Base-by-base conservation (phyloP, 345 rosid species). In the Jatropha curcas region DNA sequence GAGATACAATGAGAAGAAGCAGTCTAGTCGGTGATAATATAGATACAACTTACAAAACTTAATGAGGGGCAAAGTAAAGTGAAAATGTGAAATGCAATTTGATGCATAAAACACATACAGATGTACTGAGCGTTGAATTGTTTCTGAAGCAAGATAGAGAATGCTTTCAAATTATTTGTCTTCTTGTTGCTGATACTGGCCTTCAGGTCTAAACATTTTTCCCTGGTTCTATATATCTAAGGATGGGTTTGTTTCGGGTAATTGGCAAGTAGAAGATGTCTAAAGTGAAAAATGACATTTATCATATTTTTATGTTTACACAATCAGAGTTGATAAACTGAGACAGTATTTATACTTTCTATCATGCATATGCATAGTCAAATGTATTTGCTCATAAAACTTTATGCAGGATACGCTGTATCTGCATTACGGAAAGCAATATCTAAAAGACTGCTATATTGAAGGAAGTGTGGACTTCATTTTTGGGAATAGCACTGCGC, bases 391-490 rank as follows among this genome's bases (percentile, higher is more conserved):
- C 70, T 69, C 28, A 59, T 52, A 51, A 55, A 66, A 33, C 66
- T 43, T 39, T 58, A 25, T 80, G 77, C 88, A 93, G 96, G 99
- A 93, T 81, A 96, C 99, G 7, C 83, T 96, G 60, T 95, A 93
- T 81, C 80, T 96, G 79, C 99, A 96, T 76, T 60, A 91, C 64
- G 99, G 99, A 67, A 96, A 87, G 79, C 98, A 93, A 45, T 93
- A 91, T 73, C 74, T 96, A 73, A 91, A 87, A 82, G 93, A 90
- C 76, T 95, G 97, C 74, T 95, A 95, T 37, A 77, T 93, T 3
- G 99, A 95, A 65, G 99, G 99, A 74, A 88, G 94, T 1, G 94
- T 91, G 57, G 99, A 93, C 85, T 91, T 93, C 84, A 93, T 93
- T 67, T 95, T 96, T 57, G 99, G 98, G 73, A 96, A 96, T 70